Evolutionary conservation across 1,284 basidiomycete species (phyloP).

Genomic region (Pholiota adiposa): DNA sequence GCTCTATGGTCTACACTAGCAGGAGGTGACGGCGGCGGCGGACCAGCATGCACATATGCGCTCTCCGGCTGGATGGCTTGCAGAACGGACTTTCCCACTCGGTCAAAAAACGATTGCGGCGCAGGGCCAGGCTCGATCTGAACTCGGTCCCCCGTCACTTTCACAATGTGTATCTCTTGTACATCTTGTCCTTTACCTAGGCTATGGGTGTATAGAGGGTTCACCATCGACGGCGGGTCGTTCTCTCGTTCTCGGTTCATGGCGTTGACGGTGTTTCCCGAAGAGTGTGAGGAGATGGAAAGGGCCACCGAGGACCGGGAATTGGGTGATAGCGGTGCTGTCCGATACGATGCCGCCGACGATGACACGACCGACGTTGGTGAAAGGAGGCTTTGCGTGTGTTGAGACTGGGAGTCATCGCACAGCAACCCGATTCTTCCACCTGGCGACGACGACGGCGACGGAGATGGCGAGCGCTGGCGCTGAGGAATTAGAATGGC

Average conservation of each 20-base stretch:
- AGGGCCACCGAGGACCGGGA: conserved; percentile 14
- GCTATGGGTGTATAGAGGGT: conserved; percentile 38
- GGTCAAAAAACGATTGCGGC: conserved; percentile 32
- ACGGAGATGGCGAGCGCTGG: conserved; percentile 16
- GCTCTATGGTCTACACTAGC: conserved; percentile 54
- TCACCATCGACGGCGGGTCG: conserved; percentile 6
- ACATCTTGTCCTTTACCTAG: conserved; percentile 25
- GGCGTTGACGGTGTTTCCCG: conserved; percentile 35
- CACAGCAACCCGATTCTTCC: conserved; percentile 3
- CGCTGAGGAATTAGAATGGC: conserved; percentile 13
- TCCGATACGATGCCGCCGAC: conserved; percentile 32
- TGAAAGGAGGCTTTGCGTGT: conserved; percentile 16
- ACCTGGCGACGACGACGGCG: conserved; percentile 9
- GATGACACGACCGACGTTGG: conserved; percentile 21
- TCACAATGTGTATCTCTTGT: conserved; percentile 55
- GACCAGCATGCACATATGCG: conserved; percentile 42
- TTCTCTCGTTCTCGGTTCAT: neutral
- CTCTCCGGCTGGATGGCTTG: conserved; percentile 28
- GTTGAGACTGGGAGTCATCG: neutral
- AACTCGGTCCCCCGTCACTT: conserved; percentile 50
- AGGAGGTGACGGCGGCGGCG: conserved; percentile 70
- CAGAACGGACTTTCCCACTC: conserved; percentile 37
- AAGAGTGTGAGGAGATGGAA: conserved; percentile 34
- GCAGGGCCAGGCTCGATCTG: conserved; percentile 45
- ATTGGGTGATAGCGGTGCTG: conserved; percentile 26